Evolutionary conservation across 768 basidiomycete genomes (phyloP), one percentile per base, ranked within the genome.

Genomic region (Phylloporus scabripes): DNA sequence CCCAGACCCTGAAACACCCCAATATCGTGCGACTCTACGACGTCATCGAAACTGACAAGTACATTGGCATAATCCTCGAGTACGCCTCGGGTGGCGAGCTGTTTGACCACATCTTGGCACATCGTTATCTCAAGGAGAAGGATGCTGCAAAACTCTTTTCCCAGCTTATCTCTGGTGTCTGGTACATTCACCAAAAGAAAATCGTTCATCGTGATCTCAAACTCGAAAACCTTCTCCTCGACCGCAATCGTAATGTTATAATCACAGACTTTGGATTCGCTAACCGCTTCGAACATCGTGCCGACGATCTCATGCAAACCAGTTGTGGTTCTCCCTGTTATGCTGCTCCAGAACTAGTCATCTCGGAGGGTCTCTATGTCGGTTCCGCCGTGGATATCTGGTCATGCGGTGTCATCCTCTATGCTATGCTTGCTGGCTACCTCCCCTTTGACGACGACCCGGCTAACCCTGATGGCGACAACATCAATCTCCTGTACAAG

Each of bases 371-470:
- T 14, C 78, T 93, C 18, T 98, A 98, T 59, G 92, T 97, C 29
- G 96, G 96, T 12, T 91, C 89, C 28, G 94, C 96, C 1, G 96
- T 98, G 55, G 96, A 98, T 61, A 95, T 99, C 63, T 99, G 92
- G 92, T 85, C 83, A 29, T 96, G 92, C 55, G 92, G 92, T 33
- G 93, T 96, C 50, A 96, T 96, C 60, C 76, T 96, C 5, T 96
- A 96, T 63, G 93, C 92, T 50, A 96, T 96, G 92, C 80, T 96
- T 15, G 92, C 92, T 1, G 92, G 92, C 9, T 95, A 95, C 63
- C 85, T 96, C n/a, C 96, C 96, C 20, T 99, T 97, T 69, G 96
- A 98, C 69, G 96, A 98, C 68, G 96, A 99, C 69, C 96, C 96
- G 1, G 87, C 85, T 24, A 99, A 98, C 66, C 96, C 96, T 4